Conservation (phyloP, 2,329 filamentous ascomycete genomes). For the Lachnellula occidentalis region DNA sequence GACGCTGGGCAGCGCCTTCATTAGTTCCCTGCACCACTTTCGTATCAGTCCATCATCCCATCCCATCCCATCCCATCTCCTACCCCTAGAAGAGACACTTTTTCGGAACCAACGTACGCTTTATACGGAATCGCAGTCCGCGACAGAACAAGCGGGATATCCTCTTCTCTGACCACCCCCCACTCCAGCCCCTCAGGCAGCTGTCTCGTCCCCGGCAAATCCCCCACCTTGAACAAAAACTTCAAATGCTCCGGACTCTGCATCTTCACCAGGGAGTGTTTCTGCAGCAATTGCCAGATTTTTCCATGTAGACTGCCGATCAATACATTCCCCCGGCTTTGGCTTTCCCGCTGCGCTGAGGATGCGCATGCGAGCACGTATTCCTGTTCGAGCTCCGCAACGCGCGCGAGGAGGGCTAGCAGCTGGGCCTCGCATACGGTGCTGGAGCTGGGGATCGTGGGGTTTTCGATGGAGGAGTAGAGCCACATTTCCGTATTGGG, state of each 20-base stretch:
- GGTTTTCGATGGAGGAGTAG: constrained; percentile 47
- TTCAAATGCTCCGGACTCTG: constrained; percentile 40
- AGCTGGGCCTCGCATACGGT: constrained; percentile 32
- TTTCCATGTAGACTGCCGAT: constrained; percentile 39
- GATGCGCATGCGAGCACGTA: no score
- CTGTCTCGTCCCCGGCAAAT: constrained; percentile 35
- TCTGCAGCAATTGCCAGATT: constrained; percentile 29
- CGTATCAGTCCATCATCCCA: no score
- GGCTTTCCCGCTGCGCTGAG: constrained; percentile 13
- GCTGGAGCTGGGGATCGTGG: constrained; percentile 13
- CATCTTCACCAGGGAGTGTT: constrained; percentile 24
- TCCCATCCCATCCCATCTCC: constrained; percentile 36
- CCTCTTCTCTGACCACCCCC: constrained; percentile 45
- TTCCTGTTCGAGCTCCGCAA: constrained; percentile 26
- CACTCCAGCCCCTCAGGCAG: constrained; percentile 49
- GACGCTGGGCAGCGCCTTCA: constrained; percentile 41
- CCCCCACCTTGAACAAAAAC: constrained; percentile 49
- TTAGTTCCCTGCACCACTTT: not conserved
- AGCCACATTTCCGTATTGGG: constrained; percentile 63
- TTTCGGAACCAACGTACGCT: not conserved
- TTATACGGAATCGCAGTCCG: constrained; percentile 48
- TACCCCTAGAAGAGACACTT: not conserved
- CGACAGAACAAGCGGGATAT: constrained; percentile 50
- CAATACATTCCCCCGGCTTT: constrained; percentile 35
- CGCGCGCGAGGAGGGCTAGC: constrained; percentile 28